phyloP scores from a whole-genome alignment of 495 filamentous ascomycete genomes.

The Cudoniella acicularis region DNA sequence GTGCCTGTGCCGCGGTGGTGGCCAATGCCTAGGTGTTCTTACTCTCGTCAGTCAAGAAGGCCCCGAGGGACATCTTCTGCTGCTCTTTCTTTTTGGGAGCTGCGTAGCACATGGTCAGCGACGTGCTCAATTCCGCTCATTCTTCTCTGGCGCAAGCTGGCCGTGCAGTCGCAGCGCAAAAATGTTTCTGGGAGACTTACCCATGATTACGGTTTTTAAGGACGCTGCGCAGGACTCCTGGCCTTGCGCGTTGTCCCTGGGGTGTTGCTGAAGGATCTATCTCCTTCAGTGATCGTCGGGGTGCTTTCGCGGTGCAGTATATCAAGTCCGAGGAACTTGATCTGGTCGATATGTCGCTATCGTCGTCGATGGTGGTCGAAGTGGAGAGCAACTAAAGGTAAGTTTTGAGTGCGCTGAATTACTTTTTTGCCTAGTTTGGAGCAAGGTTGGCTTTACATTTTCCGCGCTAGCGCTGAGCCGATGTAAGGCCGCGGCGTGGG shows the following conservation, averaged over 20 bases:
- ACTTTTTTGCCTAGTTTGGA: conserved; percentile 3
- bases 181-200: conserved; percentile 45
- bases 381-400: neutral
- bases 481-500: too few species aligned
- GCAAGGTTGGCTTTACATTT: neutral
- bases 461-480: neutral
- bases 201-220: conserved; percentile 75
- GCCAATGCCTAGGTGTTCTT: conserved; percentile 26
- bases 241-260: conserved; percentile 21
- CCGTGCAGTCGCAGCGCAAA: neutral
- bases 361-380: conserved; percentile 5
- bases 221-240: conserved; percentile 21
- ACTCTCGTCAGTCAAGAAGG: conserved; percentile 88
- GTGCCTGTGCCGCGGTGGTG: conserved; percentile 15
- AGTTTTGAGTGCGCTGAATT: conserved; percentile 7
- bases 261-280: conserved; percentile 10
- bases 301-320: neutral
- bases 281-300: conserved; percentile 12
- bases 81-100: conserved; percentile 86
- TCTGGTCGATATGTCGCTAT: conserved; percentile 6
- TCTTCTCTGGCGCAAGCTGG: neutral
- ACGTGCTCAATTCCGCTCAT: conserved; percentile 2
- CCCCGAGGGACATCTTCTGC: conserved; percentile 85
- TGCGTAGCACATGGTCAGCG: conserved; percentile 44
- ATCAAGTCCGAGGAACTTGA: conserved; percentile 10